Conservation (phyloP, 331 rosid species). For the Ulmus americana region DNA sequence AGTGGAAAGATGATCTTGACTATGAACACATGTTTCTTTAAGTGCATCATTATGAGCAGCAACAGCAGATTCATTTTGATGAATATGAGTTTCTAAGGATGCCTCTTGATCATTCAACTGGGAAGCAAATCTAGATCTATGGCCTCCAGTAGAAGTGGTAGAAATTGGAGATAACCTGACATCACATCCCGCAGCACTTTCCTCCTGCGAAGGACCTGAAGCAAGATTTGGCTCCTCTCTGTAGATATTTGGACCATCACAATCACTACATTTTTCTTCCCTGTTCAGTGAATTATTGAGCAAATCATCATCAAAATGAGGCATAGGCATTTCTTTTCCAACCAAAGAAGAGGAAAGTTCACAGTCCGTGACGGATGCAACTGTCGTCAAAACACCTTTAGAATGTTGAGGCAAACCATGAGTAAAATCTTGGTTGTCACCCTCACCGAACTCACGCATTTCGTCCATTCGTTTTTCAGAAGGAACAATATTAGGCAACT, state of each 20-base stretch:
- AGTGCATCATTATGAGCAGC: constrained; percentile 25
- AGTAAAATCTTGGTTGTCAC: no score
- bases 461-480: constrained; percentile 27
- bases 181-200: constrained; percentile 18
- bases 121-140: constrained; percentile 23
- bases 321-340: constrained; percentile 23
- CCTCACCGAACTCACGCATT: constrained; percentile 25
- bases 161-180: constrained; percentile 21
- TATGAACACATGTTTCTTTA: constrained; percentile 12
- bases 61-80: constrained; percentile 27
- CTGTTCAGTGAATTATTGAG: constrained; percentile 17
- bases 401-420: no score
- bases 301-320: constrained; percentile 31
- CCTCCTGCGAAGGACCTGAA: constrained; percentile 31
- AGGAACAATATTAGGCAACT: constrained; percentile 25
- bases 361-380: background rate
- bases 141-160: constrained; percentile 16
- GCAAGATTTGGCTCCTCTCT: constrained; percentile 28
- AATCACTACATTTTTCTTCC: constrained; percentile 23
- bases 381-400: no score
- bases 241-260: constrained; percentile 24
- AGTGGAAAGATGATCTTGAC: constrained; percentile 23
- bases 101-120: constrained; percentile 28
- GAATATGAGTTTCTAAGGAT: constrained; percentile 18
- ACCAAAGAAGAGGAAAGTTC: constrained; percentile 25